A percentile compares a stretch with the other conserved stretches of the same genome.
Evolutionary conservation across 1,284 basidiomycete species (phyloP).

Genomic region (Ceratobasidium sp.): DNA sequence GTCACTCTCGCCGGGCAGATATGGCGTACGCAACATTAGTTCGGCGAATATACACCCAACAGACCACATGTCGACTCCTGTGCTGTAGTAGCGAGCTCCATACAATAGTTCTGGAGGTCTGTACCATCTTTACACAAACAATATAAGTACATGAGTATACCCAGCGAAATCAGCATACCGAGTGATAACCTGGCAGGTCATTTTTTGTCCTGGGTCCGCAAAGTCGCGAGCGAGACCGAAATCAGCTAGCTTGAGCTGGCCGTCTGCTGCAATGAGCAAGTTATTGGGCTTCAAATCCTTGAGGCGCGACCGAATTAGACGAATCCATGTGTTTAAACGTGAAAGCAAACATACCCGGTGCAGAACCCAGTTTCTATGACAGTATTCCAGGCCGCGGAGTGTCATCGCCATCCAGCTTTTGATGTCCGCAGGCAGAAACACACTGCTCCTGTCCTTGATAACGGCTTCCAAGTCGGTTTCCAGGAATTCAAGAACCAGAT

Average conservation of each 20-base stretch:
- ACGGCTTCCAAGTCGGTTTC: conserved; percentile 98
- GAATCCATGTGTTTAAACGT: too few relatives aligned
- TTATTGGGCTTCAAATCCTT: conserved; percentile 99
- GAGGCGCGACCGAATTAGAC: neutral
- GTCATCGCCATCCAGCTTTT: conserved; percentile 99
- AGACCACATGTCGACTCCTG: conserved; percentile 93
- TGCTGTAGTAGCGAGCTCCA: conserved; percentile 87
- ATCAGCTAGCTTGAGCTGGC: conserved; percentile 97
- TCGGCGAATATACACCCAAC: conserved; percentile 97
- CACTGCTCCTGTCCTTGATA: conserved; percentile 90
- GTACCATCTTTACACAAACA: conserved; percentile 80
- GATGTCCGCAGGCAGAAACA: conserved; percentile 95
- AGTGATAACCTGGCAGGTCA: conserved; percentile 99
- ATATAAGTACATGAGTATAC: neutral
- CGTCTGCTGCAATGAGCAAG: conserved; percentile 90
- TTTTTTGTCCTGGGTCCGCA: conserved; percentile 90
- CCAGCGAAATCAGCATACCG: conserved; percentile 62
- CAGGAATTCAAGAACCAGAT: conserved; percentile 96
- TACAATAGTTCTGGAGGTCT: conserved; percentile 94
- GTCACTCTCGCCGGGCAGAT: conserved; percentile 92
- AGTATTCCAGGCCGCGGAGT: conserved; percentile 95
- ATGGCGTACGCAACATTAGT: conserved; percentile 93
- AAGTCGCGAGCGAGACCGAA: conserved; percentile 98
- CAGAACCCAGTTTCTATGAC: conserved; percentile 92
- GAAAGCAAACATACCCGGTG: conserved; percentile 75